Conservation (phyloP, 768 basidiomycete genomes). For the Lentinus tigrinus region DNA sequence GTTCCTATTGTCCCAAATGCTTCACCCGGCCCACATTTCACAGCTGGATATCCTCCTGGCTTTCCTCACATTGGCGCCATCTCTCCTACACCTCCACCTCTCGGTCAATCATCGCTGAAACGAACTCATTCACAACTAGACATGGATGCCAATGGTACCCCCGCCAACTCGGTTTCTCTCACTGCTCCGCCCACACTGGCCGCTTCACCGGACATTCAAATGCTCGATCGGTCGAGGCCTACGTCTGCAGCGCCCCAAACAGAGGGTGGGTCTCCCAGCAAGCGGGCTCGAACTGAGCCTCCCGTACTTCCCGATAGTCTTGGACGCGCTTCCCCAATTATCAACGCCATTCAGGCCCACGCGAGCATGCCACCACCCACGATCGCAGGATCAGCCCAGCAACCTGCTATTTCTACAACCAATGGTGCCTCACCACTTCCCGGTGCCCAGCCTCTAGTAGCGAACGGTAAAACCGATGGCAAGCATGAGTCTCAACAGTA, state of each 20-base stretch:
- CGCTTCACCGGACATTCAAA: conserved; percentile 43
- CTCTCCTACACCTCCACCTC: conserved; percentile 36
- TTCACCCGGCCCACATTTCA: conserved; percentile 51
- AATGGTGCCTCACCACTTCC: conserved; percentile 50
- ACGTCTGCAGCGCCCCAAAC: conserved; percentile 47
- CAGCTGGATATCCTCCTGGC: conserved; percentile 47
- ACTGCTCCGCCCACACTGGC: conserved; percentile 29
- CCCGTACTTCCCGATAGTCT: conserved; percentile 11
- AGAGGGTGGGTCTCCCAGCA: conserved; percentile 64
- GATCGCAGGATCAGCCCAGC: conserved; percentile 11
- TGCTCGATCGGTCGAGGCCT: conserved; percentile 48
- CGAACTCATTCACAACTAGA: conserved; percentile 70
- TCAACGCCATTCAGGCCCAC: conserved; percentile 7
- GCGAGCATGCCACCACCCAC: conserved; percentile 27
- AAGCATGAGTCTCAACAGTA: conserved; percentile 43
- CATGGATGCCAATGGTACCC: conserved; percentile 35
- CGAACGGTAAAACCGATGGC: conserved; percentile 47
- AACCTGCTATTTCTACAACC: conserved; percentile 29
- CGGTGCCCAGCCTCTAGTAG: conserved; percentile 37
- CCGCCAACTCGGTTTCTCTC: conserved; percentile 16
- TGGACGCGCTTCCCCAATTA: conserved; percentile 10
- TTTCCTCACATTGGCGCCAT: conserved; percentile 40
- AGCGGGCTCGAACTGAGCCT: conserved; percentile 64
- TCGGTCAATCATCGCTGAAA: conserved; percentile 48
- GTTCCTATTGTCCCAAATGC: conserved; percentile 48